phyloP scores from a whole-genome alignment of 2,329 filamentous ascomycete species.

The Fusarium sp. region DNA sequence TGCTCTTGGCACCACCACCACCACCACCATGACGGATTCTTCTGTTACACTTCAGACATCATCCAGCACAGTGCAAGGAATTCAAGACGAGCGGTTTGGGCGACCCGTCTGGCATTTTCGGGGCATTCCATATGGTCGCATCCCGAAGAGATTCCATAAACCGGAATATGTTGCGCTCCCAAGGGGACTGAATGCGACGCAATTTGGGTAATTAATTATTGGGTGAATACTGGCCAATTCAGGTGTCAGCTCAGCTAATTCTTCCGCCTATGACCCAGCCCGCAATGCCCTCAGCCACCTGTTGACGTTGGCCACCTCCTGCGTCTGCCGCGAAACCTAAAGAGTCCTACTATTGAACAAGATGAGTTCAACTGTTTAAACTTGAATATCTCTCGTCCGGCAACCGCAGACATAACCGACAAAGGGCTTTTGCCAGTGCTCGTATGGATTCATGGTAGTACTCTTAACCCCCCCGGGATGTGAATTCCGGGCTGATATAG shows the following conservation, averaged over 20 bases:
- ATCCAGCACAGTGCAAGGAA: background rate
- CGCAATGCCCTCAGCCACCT: constrained; percentile 53
- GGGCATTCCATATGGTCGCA: constrained; percentile 12
- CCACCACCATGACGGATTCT: background rate
- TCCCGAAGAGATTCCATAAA: constrained; percentile 4
- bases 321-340: constrained; percentile 50
- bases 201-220: constrained; percentile 1
- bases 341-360: constrained; percentile 40
- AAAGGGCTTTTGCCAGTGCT: constrained; percentile 49
- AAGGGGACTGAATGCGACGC: background rate
- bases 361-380: constrained; percentile 58
- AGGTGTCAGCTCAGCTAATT: background rate
- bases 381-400: constrained; percentile 51
- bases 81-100: constrained; percentile 3
- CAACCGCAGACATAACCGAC: background rate
- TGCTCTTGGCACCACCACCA: background rate
- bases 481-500: background rate
- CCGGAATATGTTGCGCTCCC: background rate
- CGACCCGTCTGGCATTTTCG: constrained; percentile 12
- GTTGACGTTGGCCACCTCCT: constrained; percentile 56
- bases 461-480: rapidly evolving
- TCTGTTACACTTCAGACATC: background rate
- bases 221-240: background rate
- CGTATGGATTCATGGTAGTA: constrained; percentile 57
- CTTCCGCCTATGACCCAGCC: constrained; percentile 35